Base-by-base conservation (phyloP, 805 yeast genomes). In the Kazachstania martiniae region DNA sequence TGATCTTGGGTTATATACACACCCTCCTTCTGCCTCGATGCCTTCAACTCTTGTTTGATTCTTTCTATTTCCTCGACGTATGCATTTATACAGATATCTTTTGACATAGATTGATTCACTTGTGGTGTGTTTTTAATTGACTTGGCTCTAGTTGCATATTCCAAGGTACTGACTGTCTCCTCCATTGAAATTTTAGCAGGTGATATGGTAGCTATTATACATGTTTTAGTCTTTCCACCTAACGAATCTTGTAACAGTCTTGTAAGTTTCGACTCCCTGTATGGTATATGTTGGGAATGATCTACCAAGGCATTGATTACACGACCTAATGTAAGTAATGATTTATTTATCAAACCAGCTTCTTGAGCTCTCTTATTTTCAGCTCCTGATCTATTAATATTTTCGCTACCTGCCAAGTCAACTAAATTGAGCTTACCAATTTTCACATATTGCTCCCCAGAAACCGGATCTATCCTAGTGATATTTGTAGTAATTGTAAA, bases 391-490 rank as follows among this genome's bases (percentile, higher is more conserved):
- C 84, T 63, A 41, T 65, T 71, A 28, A 86, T 77, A 51, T 85
- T 85, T 49, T 86, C 96, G 15, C 93, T 80, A 1, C 96, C 96
- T 0, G 96, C 96, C 44, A 87, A 63, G 58, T 86, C 96, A n/a
- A 87, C 96, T 7, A 86, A 61, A 49, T 86, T 84, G 51, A 84
- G 67, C 47, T 83, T 84, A 5, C 85, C 77, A 25, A 64, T 58
- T 41, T 70, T 65, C 29, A 68, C 58, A 32, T 58, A 60, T 39
- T 70, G 74, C 45, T 70, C 72, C 4, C 67, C 68, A 3, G 70
- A 66, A 2, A 62, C 48, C 2, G 68, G 61, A 30, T 65, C 64
- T 18, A 60, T 58, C 39, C 66, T 68, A 33, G 69, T 72, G 42
- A 79, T 64, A 39, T 66, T 68, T 4, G 69, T 66, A 3, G 73